These are phyloP conservation scores for Coemansia sp. DNA, from an alignment of 192 early-diverging fungal species.

Conservation along the genomic window DNA sequence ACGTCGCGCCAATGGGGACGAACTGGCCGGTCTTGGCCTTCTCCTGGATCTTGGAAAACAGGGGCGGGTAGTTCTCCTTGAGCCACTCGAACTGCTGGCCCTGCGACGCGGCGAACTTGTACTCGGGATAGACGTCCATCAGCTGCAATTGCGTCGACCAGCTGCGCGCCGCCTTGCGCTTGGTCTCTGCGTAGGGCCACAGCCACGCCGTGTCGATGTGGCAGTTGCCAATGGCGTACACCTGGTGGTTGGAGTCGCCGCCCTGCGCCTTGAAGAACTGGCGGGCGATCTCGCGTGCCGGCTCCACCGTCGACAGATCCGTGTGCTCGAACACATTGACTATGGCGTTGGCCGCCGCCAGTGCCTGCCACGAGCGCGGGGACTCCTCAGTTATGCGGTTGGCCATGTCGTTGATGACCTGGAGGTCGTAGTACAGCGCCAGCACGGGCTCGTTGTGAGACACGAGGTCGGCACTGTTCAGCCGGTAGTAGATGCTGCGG, in stretches of 20 bases:
- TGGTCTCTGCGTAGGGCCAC: slow-evolving; percentile 97
- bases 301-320: slow-evolving; percentile 47
- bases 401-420: slow-evolving; percentile 76
- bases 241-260: slow-evolving; percentile 60
- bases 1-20: slow-evolving; percentile 90
- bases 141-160: slow-evolving; percentile 76
- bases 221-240: slow-evolving; percentile 92
- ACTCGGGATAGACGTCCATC: slow-evolving; percentile 89
- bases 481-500: slow-evolving; percentile 62
- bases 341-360: slow-evolving; percentile 77
- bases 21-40: slow-evolving; percentile 74
- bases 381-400: slow-evolving; percentile 71
- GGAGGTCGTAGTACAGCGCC: slow-evolving; percentile 75
- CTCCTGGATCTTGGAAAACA: slow-evolving; percentile 77
- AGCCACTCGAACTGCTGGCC: slow-evolving; percentile 96
- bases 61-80: slow-evolving; percentile 74
- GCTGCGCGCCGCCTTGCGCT: slow-evolving; percentile 82
- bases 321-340: slow-evolving; percentile 70
- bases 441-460: slow-evolving; percentile 72
- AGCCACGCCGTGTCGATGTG: slow-evolving; percentile 91
- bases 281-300: slow-evolving; percentile 50
- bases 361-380: slow-evolving; percentile 72
- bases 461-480: slow-evolving; percentile 66
- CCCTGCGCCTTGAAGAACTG: slow-evolving; percentile 70
- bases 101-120: slow-evolving; percentile 90